phyloP scores from a whole-genome alignment of 345 rosid species.

The Arabidopsis thaliana region TAIR10.1 NC_003075.7:14072501-14073000 shows the following conservation, averaged over 20 bases:
- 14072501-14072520: slow-evolving; percentile 16
- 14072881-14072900: background rate
- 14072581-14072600: slow-evolving; percentile 35
- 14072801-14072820: background rate
- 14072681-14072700: background rate
- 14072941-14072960: background rate
- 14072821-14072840: background rate
- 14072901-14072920: background rate
- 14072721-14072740: no score
- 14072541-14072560: background rate
- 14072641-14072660: slow-evolving; percentile 14
- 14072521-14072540: slow-evolving; percentile 9
- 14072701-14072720: no score
- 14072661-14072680: background rate
- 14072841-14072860: background rate
- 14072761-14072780: background rate
- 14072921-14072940: background rate
- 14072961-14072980: background rate
- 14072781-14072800: background rate
- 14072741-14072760: no score
- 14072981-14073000: slow-evolving; percentile 2
- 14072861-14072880: background rate
- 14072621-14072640: background rate
- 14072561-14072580: background rate
- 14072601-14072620: slow-evolving; percentile 30